Base-by-base conservation (phyloP, 2,329 filamentous ascomycete genomes). In the Xylaria sp. region DNA sequence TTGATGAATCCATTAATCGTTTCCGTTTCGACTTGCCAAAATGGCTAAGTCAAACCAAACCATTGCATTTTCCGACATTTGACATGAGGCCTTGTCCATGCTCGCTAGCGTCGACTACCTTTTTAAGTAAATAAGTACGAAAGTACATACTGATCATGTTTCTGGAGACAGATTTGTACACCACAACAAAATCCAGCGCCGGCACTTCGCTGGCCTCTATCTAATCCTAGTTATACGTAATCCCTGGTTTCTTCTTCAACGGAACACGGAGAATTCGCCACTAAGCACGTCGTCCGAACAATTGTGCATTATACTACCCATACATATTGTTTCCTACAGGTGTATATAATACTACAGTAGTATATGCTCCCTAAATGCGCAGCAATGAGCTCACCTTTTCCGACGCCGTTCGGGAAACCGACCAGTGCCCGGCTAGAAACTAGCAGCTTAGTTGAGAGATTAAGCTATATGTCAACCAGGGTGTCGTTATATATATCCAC, bases 21-120 rank as follows among this genome's bases (percentile, higher is more conserved):
- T 58, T 29, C 10, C 37, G 32, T 16, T 58, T 29, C 10, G 44
- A 47, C 9, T 21, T 21, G n/a, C 44, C 9, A 2, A 18, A 18
- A 18, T n/a, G 8, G 3, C 35, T 44, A 44, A 13, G 6, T 16
- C 16, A 44, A 37, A 37, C 25, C 29, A 18, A 23, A 23, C 32
- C n/a, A 13, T 40, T 58, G n/a, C 5, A 58, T 9, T 42, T 44
- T 57, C 53, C 35, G 53, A 57, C 53, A 57, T 40, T 40, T 12
- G 10, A 40, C 32, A 35, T 6, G 8, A 23, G 21, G 32, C 35
- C 12, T 32, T 13, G 5, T 25, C 23, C n/a, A 16, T n/a, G 40
- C 3, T 18, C 29, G 40, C 53, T 57, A 25, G 21, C 10, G 13
- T 40, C 9, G 48, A 23, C 23, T 27, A 10, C 1, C 5, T 29